A percentile compares a stretch with the other conserved stretches of the same genome.
These are phyloP conservation scores for Ogataea chonburiensis DNA, from an alignment of 805 yeast genomes.

Conservation along the genomic window DNA sequence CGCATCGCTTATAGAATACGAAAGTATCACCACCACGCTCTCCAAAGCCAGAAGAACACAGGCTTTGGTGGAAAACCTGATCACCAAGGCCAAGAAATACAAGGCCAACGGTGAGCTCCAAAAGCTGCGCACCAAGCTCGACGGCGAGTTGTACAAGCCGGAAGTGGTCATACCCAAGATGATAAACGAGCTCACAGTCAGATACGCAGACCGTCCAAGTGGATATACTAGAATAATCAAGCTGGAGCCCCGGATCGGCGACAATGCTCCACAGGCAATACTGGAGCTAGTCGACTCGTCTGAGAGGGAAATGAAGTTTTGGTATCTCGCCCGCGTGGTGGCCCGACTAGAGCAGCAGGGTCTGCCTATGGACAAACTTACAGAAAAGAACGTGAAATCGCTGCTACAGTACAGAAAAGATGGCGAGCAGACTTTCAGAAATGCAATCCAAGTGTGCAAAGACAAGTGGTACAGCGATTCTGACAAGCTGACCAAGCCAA, in stretches of 20 bases:
- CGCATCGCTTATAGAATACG: conserved; percentile 66
- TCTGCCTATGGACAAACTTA: conserved; percentile 49
- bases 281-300: conserved; percentile 74
- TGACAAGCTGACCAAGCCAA: conserved; percentile 28
- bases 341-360: conserved; percentile 75
- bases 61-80: conserved; percentile 58
- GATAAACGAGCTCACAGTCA: conserved; percentile 57
- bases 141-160: conserved; percentile 47
- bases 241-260: conserved; percentile 84
- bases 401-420: conserved; percentile 45
- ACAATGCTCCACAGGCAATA: conserved; percentile 86
- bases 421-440: conserved; percentile 54
- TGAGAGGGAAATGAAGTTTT: conserved; percentile 63
- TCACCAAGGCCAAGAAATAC: conserved; percentile 52
- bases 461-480: conserved; percentile 40
- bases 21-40: conserved; percentile 67
- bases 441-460: conserved; percentile 60
- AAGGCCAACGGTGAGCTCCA: conserved; percentile 21
- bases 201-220: conserved; percentile 63
- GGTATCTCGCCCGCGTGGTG: conserved; percentile 77
- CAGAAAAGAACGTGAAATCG: conserved; percentile 55
- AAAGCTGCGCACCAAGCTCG: conserved; percentile 30
- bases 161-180: conserved; percentile 60
- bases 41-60: conserved; percentile 75
- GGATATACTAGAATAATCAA: conserved; percentile 86